A percentile compares a stretch with the other conserved stretches of the same genome.
phyloP scores from a whole-genome alignment of 805 yeast genomes.

The Starmerella vaccinii region DNA sequence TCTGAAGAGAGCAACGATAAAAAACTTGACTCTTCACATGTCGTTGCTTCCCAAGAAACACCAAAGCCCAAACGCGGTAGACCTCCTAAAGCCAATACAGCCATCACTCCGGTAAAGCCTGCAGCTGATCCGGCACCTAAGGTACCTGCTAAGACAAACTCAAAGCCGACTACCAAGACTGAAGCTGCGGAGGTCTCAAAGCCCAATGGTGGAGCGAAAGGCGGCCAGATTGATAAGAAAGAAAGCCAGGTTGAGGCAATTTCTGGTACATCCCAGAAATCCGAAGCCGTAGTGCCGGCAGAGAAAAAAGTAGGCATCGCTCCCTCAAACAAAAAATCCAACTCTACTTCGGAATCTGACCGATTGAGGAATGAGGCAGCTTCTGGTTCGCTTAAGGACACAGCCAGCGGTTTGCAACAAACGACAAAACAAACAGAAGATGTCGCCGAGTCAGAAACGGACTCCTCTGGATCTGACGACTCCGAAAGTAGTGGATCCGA shows the following conservation, averaged over 20 bases:
- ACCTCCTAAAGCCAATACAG: neutral
- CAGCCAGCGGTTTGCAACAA: no score
- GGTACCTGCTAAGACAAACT: neutral
- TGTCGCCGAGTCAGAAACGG: neutral
- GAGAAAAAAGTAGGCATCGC: no score
- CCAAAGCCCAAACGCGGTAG: neutral
- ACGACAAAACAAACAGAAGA: neutral
- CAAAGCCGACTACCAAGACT: neutral
- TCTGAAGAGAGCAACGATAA: neutral
- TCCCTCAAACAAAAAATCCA: no score
- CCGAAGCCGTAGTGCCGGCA: no score
- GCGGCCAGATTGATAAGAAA: no score
- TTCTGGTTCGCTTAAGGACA: no score
- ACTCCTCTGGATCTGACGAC: neutral
- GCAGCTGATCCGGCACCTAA: neutral
- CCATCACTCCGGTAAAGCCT: neutral
- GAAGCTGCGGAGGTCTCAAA: neutral
- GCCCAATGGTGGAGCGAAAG: neutral
- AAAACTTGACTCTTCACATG: neutral
- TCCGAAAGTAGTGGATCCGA: constrained; percentile 3
- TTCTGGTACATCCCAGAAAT: neutral
- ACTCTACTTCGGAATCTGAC: no score
- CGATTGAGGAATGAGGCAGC: no score
- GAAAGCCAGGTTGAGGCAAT: no score
- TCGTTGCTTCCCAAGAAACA: neutral